Base-by-base conservation (phyloP, 768 basidiomycete species). In the Phlebiopsis gigantea region DNA sequence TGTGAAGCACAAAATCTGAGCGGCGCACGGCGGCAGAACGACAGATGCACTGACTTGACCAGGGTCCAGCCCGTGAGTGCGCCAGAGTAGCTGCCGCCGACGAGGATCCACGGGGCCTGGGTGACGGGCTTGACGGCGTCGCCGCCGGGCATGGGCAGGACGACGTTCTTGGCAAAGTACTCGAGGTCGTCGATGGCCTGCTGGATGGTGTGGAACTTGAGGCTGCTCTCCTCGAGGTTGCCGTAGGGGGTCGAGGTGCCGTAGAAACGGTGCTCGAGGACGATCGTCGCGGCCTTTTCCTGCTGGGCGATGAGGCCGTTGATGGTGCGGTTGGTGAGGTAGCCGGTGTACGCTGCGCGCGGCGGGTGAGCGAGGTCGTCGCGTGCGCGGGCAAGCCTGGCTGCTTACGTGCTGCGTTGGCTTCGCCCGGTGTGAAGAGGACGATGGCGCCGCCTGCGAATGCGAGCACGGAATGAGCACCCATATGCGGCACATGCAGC, bases 241-340 rank as follows among this genome's bases (percentile, higher is more conserved):
- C 77, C 72, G 47, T 75, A 77, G 4, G 88, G 88, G 65, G 88
- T 90, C 56, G 87, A 89, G n/a, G 79, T 69, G 14, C 88, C 88
- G 59, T 83, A 89, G 74, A 84, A 90, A 22, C 88, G 78, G 63
- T 90, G 88, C 63, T 90, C 87, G 24, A 88, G 58, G 26, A 88
- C 71, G 60, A 89, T 73, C 5, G 80, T 77, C 17, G 81, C 81
- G 21, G 83, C 87, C 31, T 79, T 79, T 56, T 86, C 75, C 66
- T 84, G 81, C 64, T 86, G 81, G 12, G 44, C 4, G 58, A 87
- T 81, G 50, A 75, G 72, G 15, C 87, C 87, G 58, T 77, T 82
- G 60, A 89, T 79, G 5, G 82, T 85, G 10, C 26, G 54, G 63
- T 88, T 88, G 15, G 84, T 84, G 49, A 88, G 74, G 63, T 86